phyloP scores from a whole-genome alignment of 495 filamentous ascomycete genomes.

The Penicillium fimorum region DNA sequence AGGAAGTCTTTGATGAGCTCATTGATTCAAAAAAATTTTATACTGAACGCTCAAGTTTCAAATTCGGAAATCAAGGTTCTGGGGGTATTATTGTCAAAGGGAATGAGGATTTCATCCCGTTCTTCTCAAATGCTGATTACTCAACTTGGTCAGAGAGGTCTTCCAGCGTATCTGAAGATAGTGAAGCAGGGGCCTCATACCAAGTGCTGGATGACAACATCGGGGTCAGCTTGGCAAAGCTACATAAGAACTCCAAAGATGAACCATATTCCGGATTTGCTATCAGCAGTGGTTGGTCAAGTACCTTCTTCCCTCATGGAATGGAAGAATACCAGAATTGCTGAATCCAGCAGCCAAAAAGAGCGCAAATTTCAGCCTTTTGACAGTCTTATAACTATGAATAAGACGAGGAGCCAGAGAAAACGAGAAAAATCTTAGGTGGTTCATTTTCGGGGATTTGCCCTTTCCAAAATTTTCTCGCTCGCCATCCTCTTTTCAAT shows the following conservation, averaged over 20 bases:
- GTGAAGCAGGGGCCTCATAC: neutral
- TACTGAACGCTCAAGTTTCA: neutral
- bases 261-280: conserved; percentile 5
- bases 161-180: neutral
- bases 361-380: neutral
- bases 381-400: neutral
- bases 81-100: neutral
- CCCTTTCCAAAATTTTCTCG: neutral
- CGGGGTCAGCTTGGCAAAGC: neutral
- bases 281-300: conserved; percentile 21
- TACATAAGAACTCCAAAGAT: neutral
- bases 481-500: neutral
- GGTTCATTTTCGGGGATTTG: neutral
- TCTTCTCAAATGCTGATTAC: neutral
- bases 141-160: neutral
- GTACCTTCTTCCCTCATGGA: conserved; percentile 15
- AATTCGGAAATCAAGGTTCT: neutral
- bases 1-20: neutral
- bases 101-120: neutral
- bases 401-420: neutral
- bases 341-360: neutral
- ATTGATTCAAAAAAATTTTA: conserved; percentile 8
- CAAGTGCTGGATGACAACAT: neutral
- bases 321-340: neutral
- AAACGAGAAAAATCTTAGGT: neutral